Evolutionary conservation across 345 rosid species (phyloP).

Genomic region (Populus tremula): DNA sequence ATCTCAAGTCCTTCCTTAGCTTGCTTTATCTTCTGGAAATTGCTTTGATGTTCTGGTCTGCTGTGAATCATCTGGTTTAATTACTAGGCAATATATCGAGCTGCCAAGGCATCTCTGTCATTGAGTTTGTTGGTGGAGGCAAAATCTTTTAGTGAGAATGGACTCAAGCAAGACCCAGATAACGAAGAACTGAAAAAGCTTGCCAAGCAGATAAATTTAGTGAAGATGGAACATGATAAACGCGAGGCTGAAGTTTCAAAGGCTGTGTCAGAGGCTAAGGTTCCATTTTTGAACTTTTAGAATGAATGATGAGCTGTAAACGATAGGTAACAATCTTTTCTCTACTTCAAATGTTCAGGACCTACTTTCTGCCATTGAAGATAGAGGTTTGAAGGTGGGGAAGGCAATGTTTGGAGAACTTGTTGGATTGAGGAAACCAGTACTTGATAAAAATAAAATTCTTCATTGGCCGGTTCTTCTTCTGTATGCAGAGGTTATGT

Average conservation of each 20-base stretch:
- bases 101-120: slow-evolving; percentile 74
- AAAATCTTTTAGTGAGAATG: slow-evolving; percentile 46
- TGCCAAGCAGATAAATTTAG: slow-evolving; percentile 43
- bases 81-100: slow-evolving; percentile 72
- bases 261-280: slow-evolving; percentile 68
- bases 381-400: slow-evolving; percentile 73
- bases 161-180: slow-evolving; percentile 53
- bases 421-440: slow-evolving; percentile 69
- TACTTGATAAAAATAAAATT: slow-evolving; percentile 61
- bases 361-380: slow-evolving; percentile 61
- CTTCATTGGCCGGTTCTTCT: slow-evolving; percentile 92
- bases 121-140: slow-evolving; percentile 67
- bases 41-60: neutral
- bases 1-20: neutral
- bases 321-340: neutral
- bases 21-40: neutral
- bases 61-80: slow-evolving; percentile 2
- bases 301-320: neutral
- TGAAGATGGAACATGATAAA: slow-evolving; percentile 57
- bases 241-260: slow-evolving; percentile 55
- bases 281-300: slow-evolving; percentile 28
- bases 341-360: slow-evolving; percentile 36
- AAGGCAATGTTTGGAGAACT: slow-evolving; percentile 71
- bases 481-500: slow-evolving; percentile 86
- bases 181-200: slow-evolving; percentile 76